Evolutionary conservation across 495 filamentous ascomycete genomes (phyloP), one percentile per base, ranked within the genome.

Genomic region (Articulospora tetracladia): DNA sequence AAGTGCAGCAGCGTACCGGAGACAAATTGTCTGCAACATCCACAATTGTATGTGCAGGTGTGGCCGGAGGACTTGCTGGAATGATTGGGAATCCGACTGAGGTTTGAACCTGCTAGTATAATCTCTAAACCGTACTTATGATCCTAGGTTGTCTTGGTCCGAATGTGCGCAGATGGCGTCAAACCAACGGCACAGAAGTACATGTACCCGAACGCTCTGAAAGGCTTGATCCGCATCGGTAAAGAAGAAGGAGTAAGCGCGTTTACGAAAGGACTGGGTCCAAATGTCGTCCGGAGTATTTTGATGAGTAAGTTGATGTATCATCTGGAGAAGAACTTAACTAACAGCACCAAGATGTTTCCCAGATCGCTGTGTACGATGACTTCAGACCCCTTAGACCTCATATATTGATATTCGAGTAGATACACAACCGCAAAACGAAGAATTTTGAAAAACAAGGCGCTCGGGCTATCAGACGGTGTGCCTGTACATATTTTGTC

Each of bases 1-100:
- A 70, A 23, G 39, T 73, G 13, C 61, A 68, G 55, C 53, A 61
- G 34, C 47, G 55, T 20, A 56, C 64, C 7, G 66, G 66, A 20
- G 52, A 44, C 10, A 58, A 66, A 46, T 52, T 68, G 1, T 67
- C 70, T 28, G 46, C 68, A 26, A 47, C 62, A 17, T 66, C 61
- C 7, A 74, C 73, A 3, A 66, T 74, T 10, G 57, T 49, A 0
- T 73, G 72, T 55, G 73, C 73, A 13, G 67, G 70, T 0, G 27
- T 71, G 0, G 88, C 88, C 0, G 89, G 89, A 47, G 89, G 88
- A 46, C 69, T 91, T 54, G 89, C 88, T 1, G 88, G 88, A 47
- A 83, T 91, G 82, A 75, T 90, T 49, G 88, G 88, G 50, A 92
- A 91, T 67, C 89, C 89, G 6, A 87, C 88, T 1, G 89, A 92